Conservation (phyloP, 106 monocot species). For the Narthecium ossifragum region DNA sequence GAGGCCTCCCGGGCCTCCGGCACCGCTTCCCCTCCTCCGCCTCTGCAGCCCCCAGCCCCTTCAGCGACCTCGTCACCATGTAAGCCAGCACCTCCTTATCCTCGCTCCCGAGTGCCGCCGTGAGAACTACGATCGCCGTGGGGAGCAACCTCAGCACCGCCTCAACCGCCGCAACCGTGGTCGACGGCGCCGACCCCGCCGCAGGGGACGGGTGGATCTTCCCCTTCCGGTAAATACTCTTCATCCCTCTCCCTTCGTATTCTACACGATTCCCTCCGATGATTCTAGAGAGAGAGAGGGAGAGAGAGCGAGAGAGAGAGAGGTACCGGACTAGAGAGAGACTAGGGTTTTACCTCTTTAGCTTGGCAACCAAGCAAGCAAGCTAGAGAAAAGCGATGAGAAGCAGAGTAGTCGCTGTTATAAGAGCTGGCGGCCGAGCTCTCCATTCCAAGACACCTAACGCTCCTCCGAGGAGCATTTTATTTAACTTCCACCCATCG, state of each 20-base stretch:
- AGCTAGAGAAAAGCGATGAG: neutral
- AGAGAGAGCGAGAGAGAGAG: no score
- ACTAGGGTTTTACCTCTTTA: no score
- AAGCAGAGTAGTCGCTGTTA: neutral
- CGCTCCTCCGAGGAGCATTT: no score
- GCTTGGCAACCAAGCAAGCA: no score
- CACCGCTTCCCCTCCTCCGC: slow-evolving; percentile 9
- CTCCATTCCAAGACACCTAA: no score
- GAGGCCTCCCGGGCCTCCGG: slow-evolving; percentile 3
- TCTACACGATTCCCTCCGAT: no score
- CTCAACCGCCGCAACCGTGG: neutral
- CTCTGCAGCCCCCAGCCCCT: neutral
- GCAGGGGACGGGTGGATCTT: slow-evolving; percentile 49
- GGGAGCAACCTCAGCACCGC: slow-evolving; percentile 21
- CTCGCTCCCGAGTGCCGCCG: slow-evolving; percentile 23
- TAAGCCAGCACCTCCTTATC: slow-evolving; percentile 37
- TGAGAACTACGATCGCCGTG: slow-evolving; percentile 15
- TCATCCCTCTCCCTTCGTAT: slow-evolving; percentile 19
- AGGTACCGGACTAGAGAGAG: no score
- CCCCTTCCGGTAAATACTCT: slow-evolving; percentile 35
- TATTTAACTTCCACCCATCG: no score
- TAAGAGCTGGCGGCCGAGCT: neutral
- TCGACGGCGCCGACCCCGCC: neutral
- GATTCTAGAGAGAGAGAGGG: neutral
- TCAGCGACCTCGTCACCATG: slow-evolving; percentile 24